These are phyloP conservation scores for Sungouiozyma ichnusensis DNA, from an alignment of 805 yeast species.

Conservation along the genomic window DNA sequence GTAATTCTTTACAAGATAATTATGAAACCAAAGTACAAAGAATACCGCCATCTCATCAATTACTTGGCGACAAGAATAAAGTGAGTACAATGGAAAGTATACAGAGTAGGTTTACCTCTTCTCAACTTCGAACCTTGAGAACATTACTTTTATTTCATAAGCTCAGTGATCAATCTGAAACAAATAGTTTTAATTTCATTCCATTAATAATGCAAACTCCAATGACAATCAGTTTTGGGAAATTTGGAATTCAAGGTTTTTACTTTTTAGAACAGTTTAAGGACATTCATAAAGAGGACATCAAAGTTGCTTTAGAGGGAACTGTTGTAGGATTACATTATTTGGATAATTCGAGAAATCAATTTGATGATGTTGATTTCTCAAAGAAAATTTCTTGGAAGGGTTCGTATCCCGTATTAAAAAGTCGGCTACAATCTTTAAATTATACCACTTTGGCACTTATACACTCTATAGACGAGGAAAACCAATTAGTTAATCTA, in stretches of 20 bases:
- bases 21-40: slow-evolving; percentile 21
- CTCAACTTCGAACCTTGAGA: slow-evolving; percentile 43
- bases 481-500: slow-evolving; percentile 36
- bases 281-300: slow-evolving; percentile 25
- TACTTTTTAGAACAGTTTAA: slow-evolving; percentile 27
- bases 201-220: slow-evolving; percentile 36
- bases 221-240: slow-evolving; percentile 31
- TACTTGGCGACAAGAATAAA: not conserved
- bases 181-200: slow-evolving; percentile 30
- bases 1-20: slow-evolving; percentile 20
- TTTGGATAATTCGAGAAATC: not conserved
- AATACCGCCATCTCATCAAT: slow-evolving; percentile 24
- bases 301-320: slow-evolving; percentile 29
- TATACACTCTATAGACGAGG: slow-evolving; percentile 52
- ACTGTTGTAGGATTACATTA: slow-evolving; percentile 28
- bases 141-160: slow-evolving; percentile 45
- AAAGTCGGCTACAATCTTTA: slow-evolving; percentile 1
- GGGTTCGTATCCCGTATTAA: slow-evolving; percentile 21
- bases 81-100: not conserved
- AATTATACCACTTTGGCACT: slow-evolving; percentile 33
- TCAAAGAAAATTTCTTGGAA: slow-evolving; percentile 7
- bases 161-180: slow-evolving; percentile 8
- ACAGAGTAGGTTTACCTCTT: slow-evolving; percentile 33
- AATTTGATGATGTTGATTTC: slow-evolving; percentile 1
- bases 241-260: slow-evolving; percentile 31